Evolutionary conservation across 768 basidiomycete genomes (phyloP).

Genomic region (Kwoniella sp.): DNA sequence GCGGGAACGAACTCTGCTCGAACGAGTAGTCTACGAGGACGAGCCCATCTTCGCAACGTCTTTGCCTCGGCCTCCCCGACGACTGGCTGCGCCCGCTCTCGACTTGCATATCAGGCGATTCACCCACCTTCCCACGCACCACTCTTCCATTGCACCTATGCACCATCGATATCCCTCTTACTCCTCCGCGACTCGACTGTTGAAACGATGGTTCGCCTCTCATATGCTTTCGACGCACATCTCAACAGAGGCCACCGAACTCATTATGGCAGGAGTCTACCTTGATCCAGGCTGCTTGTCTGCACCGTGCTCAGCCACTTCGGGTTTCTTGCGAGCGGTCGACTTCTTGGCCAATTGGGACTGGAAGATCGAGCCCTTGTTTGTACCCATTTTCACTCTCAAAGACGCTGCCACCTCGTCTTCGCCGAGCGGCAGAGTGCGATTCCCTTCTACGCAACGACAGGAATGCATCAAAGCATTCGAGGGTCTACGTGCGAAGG

Average conservation of each 20-base stretch:
- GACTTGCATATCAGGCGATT: constrained; percentile 69
- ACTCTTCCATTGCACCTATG: constrained; percentile 75
- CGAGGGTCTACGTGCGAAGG: constrained; percentile 51
- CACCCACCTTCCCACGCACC: constrained; percentile 78
- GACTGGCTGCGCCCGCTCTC: constrained; percentile 40
- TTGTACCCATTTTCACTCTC: constrained; percentile 70
- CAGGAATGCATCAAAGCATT: constrained; percentile 54
- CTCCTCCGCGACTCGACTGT: constrained; percentile 78
- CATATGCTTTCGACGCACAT: constrained; percentile 79
- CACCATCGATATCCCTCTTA: constrained; percentile 79
- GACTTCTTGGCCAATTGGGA: constrained; percentile 76
- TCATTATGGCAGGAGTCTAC: constrained; percentile 80
- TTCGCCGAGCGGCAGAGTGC: constrained; percentile 34
- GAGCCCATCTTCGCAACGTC: constrained; percentile 36
- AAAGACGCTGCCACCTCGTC: constrained; percentile 20
- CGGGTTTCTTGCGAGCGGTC: constrained; percentile 68
- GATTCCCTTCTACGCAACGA: constrained; percentile 49
- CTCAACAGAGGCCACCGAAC: constrained; percentile 76
- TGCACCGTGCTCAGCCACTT: constrained; percentile 70
- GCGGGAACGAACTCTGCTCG: constrained; percentile 76
- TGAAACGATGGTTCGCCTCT: constrained; percentile 88
- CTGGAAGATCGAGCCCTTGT: constrained; percentile 65
- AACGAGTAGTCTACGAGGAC: constrained; percentile 63
- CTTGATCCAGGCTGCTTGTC: constrained; percentile 62
- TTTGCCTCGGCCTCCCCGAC: constrained; percentile 40